These are phyloP conservation scores for Rhodotorula kratochvilovae DNA, from an alignment of 768 basidiomycete species.

Conservation along the genomic window DNA sequence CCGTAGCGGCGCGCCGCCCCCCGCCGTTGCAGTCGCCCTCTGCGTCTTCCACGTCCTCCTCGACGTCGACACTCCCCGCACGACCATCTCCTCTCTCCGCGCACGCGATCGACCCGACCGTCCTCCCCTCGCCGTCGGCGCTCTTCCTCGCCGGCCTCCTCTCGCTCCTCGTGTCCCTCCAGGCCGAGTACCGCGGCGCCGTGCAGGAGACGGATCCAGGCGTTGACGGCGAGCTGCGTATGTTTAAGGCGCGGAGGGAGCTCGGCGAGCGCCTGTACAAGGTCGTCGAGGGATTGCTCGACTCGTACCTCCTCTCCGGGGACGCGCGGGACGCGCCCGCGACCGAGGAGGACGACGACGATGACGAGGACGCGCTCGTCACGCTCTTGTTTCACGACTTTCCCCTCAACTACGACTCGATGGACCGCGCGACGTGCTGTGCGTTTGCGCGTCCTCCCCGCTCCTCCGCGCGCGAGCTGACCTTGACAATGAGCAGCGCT, in stretches of 20 bases:
- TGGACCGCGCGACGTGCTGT: slow-evolving; percentile 40
- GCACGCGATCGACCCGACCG: slow-evolving; percentile 30
- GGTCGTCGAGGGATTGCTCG: slow-evolving; percentile 34
- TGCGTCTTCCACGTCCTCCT: background rate
- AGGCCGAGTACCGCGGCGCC: slow-evolving; percentile 22
- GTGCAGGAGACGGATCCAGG: slow-evolving; percentile 38
- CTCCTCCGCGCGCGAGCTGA: background rate
- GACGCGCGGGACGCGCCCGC: slow-evolving; percentile 4
- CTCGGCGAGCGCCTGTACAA: slow-evolving; percentile 36
- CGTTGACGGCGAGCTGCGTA: slow-evolving; percentile 39
- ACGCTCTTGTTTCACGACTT: slow-evolving; percentile 37
- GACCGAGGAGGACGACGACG: slow-evolving; percentile 11
- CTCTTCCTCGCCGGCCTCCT: slow-evolving; percentile 35
- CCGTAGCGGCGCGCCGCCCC: background rate
- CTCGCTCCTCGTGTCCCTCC: slow-evolving; percentile 38
- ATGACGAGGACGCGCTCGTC: slow-evolving; percentile 37
- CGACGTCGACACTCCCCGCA: background rate
- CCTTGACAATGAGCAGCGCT: slow-evolving; percentile 7
- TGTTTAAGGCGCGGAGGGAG: slow-evolving; percentile 39
- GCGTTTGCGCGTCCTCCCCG: background rate
- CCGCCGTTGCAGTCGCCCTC: background rate
- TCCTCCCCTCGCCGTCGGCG: slow-evolving; percentile 34
- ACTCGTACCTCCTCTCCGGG: slow-evolving; percentile 32
- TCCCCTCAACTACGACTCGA: slow-evolving; percentile 38
- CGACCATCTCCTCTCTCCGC: slow-evolving; percentile 26